phyloP scores from a whole-genome alignment of 805 yeast genomes.

The Kazachstania africana region DNA sequence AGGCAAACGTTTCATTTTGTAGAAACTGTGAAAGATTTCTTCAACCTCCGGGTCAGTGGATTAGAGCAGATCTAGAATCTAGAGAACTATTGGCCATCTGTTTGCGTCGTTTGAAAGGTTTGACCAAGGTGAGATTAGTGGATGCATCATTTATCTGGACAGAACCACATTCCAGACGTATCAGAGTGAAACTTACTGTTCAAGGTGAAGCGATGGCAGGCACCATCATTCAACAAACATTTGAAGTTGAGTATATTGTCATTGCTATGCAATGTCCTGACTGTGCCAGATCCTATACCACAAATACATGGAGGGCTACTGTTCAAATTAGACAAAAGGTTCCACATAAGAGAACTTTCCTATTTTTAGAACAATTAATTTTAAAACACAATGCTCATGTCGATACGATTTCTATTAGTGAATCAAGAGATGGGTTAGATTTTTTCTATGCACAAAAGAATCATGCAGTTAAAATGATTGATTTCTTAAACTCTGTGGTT shows the following conservation, averaged over 20 bases:
- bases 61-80: conserved; percentile 79
- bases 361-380: conserved; percentile 90
- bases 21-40: conserved; percentile 93
- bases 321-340: conserved; percentile 98
- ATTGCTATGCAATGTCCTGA: conserved; percentile 96
- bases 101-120: conserved; percentile 76
- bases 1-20: conserved; percentile 86
- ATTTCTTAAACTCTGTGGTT: conserved; percentile 72
- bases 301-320: conserved; percentile 96
- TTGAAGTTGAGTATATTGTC: conserved; percentile 89
- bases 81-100: conserved; percentile 87
- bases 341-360: conserved; percentile 89
- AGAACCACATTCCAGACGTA: conserved; percentile 95
- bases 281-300: conserved; percentile 94
- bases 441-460: conserved; percentile 80
- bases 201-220: conserved; percentile 94
- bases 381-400: conserved; percentile 86
- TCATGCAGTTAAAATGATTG: conserved; percentile 90
- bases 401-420: conserved; percentile 88
- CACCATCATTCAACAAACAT: conserved; percentile 85
- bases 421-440: conserved; percentile 87
- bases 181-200: conserved; percentile 80
- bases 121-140: conserved; percentile 71
- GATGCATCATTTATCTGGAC: conserved; percentile 98
- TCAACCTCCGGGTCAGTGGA: conserved; percentile 94